Base-by-base conservation (phyloP, 2,329 filamentous ascomycete genomes). In the Pseudogymnoascus sp. region DNA sequence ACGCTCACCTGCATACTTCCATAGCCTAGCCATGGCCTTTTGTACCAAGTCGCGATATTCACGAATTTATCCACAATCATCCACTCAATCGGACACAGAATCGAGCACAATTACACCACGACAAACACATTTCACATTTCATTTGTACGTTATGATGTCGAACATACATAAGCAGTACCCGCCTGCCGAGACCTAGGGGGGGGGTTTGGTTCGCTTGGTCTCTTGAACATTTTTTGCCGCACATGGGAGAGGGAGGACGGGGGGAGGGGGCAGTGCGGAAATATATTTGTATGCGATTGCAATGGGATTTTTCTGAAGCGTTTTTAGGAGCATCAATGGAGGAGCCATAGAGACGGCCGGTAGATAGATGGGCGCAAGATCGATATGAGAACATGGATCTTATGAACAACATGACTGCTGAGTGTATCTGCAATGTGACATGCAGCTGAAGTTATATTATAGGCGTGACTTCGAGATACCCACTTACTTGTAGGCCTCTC, bases 341-440 rank as follows among this genome's bases (percentile, higher is more conserved):
- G n/a, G 50, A 19, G 50, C 28, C 50, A 56, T 26, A 37, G 61
- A 43, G 43, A 59, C 11, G 22, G 26, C 37, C 22, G 38, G 62
- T 62, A 64, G 62, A 35, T 56, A 63, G 53, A 38, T 46, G 26
- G 60, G 62, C n/a, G 31, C 59, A 35, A 63, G 33, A 33, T 63
- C 22, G 59, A 63, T 61, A 63, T 35, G 46, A 60, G 50, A 56
- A 56, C 46, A 53, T 56, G 50, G 50, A 56, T 56, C 50, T 56
- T 56, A 56, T 56, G 50, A 35, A 56, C 28, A 4, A 33, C n/a
- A 33, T 35, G 11, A 33, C 11, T 33, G n/a, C 3, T 56, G 28
- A 14, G 11, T 35, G 28, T 14, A 33, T 35, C 10, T 22, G n/a
- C 10, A 28, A 56, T 22, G 50, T 56, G 50, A 33, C 6, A 12